phyloP scores from a whole-genome alignment of 768 basidiomycete genomes.

The Chlorophyllum brunneum region DNA sequence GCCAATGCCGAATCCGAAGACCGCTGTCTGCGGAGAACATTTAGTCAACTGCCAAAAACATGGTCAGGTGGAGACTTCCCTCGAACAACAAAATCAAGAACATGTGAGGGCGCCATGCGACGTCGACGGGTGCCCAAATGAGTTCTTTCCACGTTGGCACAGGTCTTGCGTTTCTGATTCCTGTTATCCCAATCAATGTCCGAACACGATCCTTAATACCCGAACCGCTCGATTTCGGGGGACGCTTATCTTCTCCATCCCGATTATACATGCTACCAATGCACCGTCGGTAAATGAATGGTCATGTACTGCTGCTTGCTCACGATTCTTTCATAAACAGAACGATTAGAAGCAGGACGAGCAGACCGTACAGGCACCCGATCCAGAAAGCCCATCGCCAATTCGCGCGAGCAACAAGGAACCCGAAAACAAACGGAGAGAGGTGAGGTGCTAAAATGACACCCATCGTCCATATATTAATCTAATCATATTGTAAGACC shows the following conservation, averaged over 20 bases:
- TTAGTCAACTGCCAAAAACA: background rate
- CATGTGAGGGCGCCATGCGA: constrained; percentile 66
- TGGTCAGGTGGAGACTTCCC: constrained; percentile 25
- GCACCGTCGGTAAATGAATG: background rate
- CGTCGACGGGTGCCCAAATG: constrained; percentile 40
- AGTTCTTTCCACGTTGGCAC: constrained; percentile 47
- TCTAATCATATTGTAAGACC: constrained; percentile 26
- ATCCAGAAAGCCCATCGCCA: constrained; percentile 70
- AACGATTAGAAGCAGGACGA: constrained; percentile 56
- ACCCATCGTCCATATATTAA: constrained; percentile 72
- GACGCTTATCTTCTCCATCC: constrained; percentile 4
- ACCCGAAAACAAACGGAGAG: constrained; percentile 66
- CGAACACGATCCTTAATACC: constrained; percentile 51
- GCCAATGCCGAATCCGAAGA: constrained; percentile 65
- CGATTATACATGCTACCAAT: constrained; percentile 56
- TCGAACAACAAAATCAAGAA: constrained; percentile 52
- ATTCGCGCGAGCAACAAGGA: constrained; percentile 54
- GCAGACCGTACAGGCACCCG: constrained; percentile 53
- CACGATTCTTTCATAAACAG: constrained; percentile 69
- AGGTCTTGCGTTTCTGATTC: constrained; percentile 52
- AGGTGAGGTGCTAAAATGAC: constrained; percentile 66
- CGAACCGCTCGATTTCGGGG: constrained; percentile 33
- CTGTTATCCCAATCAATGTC: constrained; percentile 62
- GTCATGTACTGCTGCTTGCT: constrained; percentile 16
- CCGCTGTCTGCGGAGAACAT: constrained; percentile 31